Evolutionary conservation across 2,329 filamentous ascomycete genomes (phyloP), one percentile per base, ranked within the genome.

Genomic region (Scedosporium minutisporum): DNA sequence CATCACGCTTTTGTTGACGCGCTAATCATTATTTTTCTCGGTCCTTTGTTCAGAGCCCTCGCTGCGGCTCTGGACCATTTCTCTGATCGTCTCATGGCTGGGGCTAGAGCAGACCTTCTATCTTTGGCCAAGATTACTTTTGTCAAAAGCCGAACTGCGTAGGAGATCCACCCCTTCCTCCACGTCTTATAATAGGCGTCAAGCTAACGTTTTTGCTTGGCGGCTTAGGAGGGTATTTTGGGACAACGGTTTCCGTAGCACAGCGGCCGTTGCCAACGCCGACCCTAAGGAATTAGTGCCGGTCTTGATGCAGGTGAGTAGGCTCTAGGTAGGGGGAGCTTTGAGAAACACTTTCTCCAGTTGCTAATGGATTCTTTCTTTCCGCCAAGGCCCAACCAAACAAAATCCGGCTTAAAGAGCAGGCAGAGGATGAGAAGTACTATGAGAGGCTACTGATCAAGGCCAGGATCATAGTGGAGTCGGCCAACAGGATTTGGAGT

Each of bases 141-240:
- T 69, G 82, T 93, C 67, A 92, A 93, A 72, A 90, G 88, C 69
- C 84, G 87, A 62, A 92, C 89, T 14, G 89, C 89, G 70, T 81
- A 79, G 61, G 78, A 58, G 14, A 16, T 53, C 18, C 27, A 42
- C 25, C 46, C 41, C 29, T 38, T 53, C 4, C 12, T 9, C 10
- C 3, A 38, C 4, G 33, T 38, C 10, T 12, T 12, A 12, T 12
- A 2, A 4, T 38, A 3, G 33, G 10, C 2, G 12, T 14, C 9
- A 4, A 38, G 4, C 33, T 38, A 38, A 38, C 57, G 18, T 12
- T 33, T 33, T n/a, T 14, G 1, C 33, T 12, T 38, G 33, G 33
- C 10, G n/a, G n/a, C 41, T 23, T 44, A 75, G 73, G 18, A 74
- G 83, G 14, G 78, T 91, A 5, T 88, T 93, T 65, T 89, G 88